phyloP scores from a whole-genome alignment of 306 rosid genomes.

The Lotus japonicus region DNA sequence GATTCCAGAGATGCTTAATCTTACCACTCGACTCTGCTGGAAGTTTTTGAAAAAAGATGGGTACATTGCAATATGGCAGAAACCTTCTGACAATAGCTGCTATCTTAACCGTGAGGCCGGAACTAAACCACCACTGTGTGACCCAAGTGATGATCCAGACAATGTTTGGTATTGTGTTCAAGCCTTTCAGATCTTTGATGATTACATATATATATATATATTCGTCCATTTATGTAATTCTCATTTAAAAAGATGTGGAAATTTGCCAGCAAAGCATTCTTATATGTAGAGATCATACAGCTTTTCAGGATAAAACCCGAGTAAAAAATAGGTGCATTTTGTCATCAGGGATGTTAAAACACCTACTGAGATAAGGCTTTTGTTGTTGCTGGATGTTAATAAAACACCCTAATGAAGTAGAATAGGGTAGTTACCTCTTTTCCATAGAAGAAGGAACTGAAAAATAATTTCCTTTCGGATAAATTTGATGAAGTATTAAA shows the following conservation, averaged over 20 bases:
- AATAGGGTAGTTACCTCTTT: too few relatives aligned
- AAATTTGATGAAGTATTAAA: not conserved
- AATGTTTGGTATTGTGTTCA: constrained; percentile 54
- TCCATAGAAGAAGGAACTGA: not conserved
- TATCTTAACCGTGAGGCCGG: constrained; percentile 62
- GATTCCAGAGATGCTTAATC: constrained; percentile 82
- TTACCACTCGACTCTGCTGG: constrained; percentile 91
- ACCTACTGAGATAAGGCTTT: too few relatives aligned
- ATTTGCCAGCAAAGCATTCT: not conserved
- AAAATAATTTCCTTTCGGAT: not conserved
- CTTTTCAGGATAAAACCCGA: constrained; percentile 3
- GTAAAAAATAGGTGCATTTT: constrained; percentile 1
- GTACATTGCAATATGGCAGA: constrained; percentile 83
- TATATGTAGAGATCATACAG: not conserved
- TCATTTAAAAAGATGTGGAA: not conserved
- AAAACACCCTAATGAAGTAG: too few relatives aligned
- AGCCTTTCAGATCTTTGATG: constrained; percentile 15
- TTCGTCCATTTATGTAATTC: not conserved
- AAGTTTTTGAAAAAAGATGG: constrained; percentile 76
- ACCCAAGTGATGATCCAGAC: constrained; percentile 77
- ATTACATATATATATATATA: constrained; percentile 4
- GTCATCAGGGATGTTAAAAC: constrained; percentile 4
- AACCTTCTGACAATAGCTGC: constrained; percentile 68
- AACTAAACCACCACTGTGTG: constrained; percentile 79
- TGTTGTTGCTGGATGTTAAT: too few relatives aligned